A percentile compares a stretch with the other conserved stretches of the same genome.
These are phyloP conservation scores for Termitomyces sp. DNA, from an alignment of 768 basidiomycete species.

Conservation along the genomic window DNA sequence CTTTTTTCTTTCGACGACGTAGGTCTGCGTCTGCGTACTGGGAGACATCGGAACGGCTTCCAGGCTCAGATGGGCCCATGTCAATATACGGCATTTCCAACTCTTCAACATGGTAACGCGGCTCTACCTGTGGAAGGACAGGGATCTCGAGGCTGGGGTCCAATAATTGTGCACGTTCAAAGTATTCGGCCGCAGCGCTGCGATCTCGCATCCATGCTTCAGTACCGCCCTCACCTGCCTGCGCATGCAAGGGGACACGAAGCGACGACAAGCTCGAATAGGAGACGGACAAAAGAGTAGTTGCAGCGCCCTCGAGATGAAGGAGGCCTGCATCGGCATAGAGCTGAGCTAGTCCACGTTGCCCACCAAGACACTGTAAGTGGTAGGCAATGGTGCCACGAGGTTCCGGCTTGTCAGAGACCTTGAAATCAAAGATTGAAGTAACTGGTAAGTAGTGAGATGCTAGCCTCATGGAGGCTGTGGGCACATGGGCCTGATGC, in stretches of 20 bases:
- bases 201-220: slow-evolving; percentile 75
- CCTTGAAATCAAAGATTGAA: slow-evolving; percentile 30
- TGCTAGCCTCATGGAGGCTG: slow-evolving; percentile 73
- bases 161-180: slow-evolving; percentile 60
- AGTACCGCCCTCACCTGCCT: slow-evolving; percentile 49
- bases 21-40: slow-evolving; percentile 31
- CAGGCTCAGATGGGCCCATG: slow-evolving; percentile 30
- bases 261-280: slow-evolving; percentile 76
- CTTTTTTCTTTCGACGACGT: slow-evolving; percentile 50
- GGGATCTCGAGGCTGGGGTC: slow-evolving; percentile 67
- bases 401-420: slow-evolving; percentile 30
- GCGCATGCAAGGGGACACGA: slow-evolving; percentile 51
- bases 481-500: slow-evolving; percentile 70
- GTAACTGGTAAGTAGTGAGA: slow-evolving; percentile 66
- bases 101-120: slow-evolving; percentile 28
- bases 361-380: slow-evolving; percentile 59
- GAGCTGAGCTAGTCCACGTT: slow-evolving; percentile 62
- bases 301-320: slow-evolving; percentile 76
- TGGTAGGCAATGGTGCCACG: slow-evolving; percentile 58
- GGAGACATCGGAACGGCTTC: slow-evolving; percentile 30
- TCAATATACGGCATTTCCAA: slow-evolving; percentile 70
- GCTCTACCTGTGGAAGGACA: slow-evolving; percentile 41
- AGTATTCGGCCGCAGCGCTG: slow-evolving; percentile 62
- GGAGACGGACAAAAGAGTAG: slow-evolving; percentile 63
- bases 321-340: slow-evolving; percentile 77